Evolutionary conservation across 768 basidiomycete species (phyloP).

Genomic region (Myochromella boudieri): DNA sequence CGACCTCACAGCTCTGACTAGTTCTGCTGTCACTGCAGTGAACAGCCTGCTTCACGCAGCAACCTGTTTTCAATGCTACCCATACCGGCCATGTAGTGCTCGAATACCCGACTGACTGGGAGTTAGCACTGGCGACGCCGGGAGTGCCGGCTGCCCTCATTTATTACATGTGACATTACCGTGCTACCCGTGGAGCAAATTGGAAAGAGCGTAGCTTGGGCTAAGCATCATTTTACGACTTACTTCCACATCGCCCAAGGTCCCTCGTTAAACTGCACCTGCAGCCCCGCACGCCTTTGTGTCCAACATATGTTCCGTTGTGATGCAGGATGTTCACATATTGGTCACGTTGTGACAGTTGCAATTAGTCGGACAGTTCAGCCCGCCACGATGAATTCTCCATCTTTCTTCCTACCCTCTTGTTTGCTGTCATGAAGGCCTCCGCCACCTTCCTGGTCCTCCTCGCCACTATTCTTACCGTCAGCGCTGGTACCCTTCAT

Average conservation of each 20-base stretch:
- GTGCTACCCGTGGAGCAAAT: too few species aligned
- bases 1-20: slow-evolving; percentile 6
- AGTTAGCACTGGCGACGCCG: too few species aligned
- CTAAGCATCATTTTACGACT: too few species aligned
- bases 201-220: too few species aligned
- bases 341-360: slow-evolving; percentile 14
- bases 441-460: slow-evolving; percentile 34
- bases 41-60: not conserved
- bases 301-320: not conserved
- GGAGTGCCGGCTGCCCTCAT: too few species aligned
- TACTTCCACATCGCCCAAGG: too few species aligned
- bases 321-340: slow-evolving; percentile 1
- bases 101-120: too few species aligned
- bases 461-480: slow-evolving; percentile 33
- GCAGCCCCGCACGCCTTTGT: too few species aligned
- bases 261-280: too few species aligned
- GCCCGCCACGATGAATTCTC: slow-evolving; percentile 1
- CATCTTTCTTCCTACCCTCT: slow-evolving; percentile 16
- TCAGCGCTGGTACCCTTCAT: slow-evolving; percentile 32
- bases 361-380: slow-evolving; percentile 11
- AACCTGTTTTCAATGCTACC: too few species aligned
- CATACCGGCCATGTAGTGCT: too few species aligned
- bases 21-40: slow-evolving; percentile 6
- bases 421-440: slow-evolving; percentile 41
- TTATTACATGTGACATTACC: too few species aligned